Evolutionary conservation across 2,329 filamentous ascomycete species (phyloP).

Genomic region (Trichoderma sp.): DNA sequence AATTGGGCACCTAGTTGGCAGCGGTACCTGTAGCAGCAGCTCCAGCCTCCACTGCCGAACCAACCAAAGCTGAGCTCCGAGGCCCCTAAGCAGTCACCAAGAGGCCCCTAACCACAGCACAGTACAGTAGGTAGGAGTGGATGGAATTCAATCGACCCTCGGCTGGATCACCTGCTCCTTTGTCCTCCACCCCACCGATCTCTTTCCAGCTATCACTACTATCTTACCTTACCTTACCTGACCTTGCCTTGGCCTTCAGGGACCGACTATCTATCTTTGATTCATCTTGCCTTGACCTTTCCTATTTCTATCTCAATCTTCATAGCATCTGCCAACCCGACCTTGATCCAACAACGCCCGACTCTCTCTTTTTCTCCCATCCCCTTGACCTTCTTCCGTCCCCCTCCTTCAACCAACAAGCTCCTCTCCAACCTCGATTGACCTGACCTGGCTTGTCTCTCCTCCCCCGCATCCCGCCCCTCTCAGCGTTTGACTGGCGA

Average conservation of each 20-base stretch:
- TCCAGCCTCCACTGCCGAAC: constrained; percentile 2
- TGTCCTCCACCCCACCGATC: constrained; percentile 5
- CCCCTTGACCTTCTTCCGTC: not conserved
- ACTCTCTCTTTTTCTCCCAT: constrained; percentile 3
- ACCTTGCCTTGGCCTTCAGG: constrained; percentile 19
- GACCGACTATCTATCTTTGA: constrained; percentile 18
- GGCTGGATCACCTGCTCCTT: constrained; percentile 26
- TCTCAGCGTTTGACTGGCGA: not conserved
- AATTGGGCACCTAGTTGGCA: too few relatives aligned
- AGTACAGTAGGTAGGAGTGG: not conserved
- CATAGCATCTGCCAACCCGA: too few relatives aligned
- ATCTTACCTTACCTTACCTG: not conserved
- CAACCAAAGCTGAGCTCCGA: constrained; percentile 13
- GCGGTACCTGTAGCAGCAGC: not conserved
- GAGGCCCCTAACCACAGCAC: not conserved
- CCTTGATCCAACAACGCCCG: not conserved
- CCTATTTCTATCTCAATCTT: not conserved
- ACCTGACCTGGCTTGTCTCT: not conserved
- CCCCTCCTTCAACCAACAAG: not conserved
- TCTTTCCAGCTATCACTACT: not conserved
- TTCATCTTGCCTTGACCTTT: not conserved
- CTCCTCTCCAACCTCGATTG: not conserved
- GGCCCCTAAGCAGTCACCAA: not conserved
- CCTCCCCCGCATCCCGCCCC: constrained; percentile 15
- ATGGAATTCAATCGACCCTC: constrained; percentile 7